Evolutionary conservation across 2,329 filamentous ascomycete species (phyloP).

Genomic region (Fusarium sp.): DNA sequence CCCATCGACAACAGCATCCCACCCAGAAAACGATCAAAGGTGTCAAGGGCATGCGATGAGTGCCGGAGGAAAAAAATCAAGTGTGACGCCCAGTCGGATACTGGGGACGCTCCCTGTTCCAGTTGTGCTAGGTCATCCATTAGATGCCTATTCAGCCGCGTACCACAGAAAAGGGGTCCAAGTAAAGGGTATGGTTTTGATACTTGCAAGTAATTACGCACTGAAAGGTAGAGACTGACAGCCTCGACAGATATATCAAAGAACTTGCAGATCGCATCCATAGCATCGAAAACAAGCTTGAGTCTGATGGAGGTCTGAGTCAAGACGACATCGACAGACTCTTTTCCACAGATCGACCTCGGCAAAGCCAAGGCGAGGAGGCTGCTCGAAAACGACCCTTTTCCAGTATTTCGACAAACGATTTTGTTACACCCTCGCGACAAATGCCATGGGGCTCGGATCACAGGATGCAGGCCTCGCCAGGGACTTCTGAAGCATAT

Average conservation of each 20-base stretch:
- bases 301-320: conserved; percentile 55
- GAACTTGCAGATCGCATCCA: conserved; percentile 87
- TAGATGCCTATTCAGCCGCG: conserved; percentile 84
- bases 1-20: conserved; percentile 66
- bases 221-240: conserved; percentile 7
- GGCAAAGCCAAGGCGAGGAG: conserved; percentile 46
- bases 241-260: conserved; percentile 78
- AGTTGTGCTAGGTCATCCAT: conserved; percentile 81
- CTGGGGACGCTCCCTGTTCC: conserved; percentile 76
- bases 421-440: conserved; percentile 52
- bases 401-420: conserved; percentile 55
- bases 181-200: conserved; percentile 75
- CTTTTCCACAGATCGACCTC: conserved; percentile 47
- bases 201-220: not conserved
- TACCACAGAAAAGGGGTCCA: conserved; percentile 87
- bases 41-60: conserved; percentile 88
- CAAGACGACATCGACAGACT: conserved; percentile 57
- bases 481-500: conserved; percentile 46
- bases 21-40: conserved; percentile 81
- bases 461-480: conserved; percentile 53
- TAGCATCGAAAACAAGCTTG: conserved; percentile 81
- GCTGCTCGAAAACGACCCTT: conserved; percentile 56
- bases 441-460: conserved; percentile 59
- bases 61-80: conserved; percentile 90
- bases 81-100: conserved; percentile 82